phyloP scores from a whole-genome alignment of 1,139 yeast genomes.

The Nakaseomyces sp. region DNA sequence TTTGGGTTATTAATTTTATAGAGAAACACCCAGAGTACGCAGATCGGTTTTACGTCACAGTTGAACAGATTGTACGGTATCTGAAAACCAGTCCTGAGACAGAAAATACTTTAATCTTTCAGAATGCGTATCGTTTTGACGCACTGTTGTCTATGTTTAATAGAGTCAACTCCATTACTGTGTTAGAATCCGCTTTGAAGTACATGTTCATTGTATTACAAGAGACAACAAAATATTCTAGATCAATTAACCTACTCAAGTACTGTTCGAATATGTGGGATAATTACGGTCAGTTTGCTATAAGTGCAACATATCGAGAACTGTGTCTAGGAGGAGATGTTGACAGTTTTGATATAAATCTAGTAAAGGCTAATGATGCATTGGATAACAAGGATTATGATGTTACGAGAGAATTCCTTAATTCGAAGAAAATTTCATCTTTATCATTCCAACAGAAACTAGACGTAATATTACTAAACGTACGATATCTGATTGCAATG shows the following conservation, averaged over 20 bases:
- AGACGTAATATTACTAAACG: slow-evolving; percentile 10
- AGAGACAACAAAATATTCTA: slow-evolving; percentile 6
- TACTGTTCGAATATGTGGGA: slow-evolving; percentile 13
- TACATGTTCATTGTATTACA: slow-evolving; percentile 20
- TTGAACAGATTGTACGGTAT: slow-evolving; percentile 56
- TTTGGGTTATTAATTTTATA: slow-evolving; percentile 71
- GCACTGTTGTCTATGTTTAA: slow-evolving; percentile 18
- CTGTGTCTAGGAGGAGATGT: not conserved
- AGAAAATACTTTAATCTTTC: slow-evolving; percentile 20
- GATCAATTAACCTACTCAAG: slow-evolving; percentile 8
- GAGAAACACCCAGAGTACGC: slow-evolving; percentile 55
- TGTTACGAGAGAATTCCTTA: not conserved
- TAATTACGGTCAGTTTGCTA: slow-evolving; percentile 11
- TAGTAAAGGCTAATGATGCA: not conserved
- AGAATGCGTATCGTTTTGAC: slow-evolving; percentile 26
- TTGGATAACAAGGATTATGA: not conserved
- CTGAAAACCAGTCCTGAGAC: slow-evolving; percentile 34
- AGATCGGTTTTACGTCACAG: slow-evolving; percentile 36
- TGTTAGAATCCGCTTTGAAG: slow-evolving; percentile 21
- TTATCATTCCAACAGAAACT: slow-evolving; percentile 14
- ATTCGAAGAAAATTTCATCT: not conserved
- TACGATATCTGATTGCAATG: slow-evolving; percentile 12
- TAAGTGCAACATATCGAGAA: slow-evolving; percentile 11
- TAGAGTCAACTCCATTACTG: slow-evolving; percentile 13
- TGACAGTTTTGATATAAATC: slow-evolving; percentile 5